These are phyloP conservation scores for Jatropha curcas DNA, from an alignment of 345 rosid genomes.

Conservation along the genomic window DNA sequence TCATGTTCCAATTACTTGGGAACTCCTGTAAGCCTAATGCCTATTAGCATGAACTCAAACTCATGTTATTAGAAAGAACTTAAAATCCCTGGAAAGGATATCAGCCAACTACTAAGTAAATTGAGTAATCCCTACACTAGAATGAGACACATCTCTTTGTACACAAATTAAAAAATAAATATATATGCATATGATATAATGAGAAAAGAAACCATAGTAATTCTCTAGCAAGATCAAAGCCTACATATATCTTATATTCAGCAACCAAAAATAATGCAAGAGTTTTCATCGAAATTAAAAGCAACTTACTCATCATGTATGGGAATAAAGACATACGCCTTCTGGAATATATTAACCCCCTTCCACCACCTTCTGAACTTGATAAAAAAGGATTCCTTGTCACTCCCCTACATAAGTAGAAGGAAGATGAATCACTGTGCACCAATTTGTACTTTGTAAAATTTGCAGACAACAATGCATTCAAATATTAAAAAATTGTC, in stretches of 20 bases:
- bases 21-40: not conserved
- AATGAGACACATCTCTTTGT: not conserved
- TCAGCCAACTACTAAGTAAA: not conserved
- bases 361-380: constrained; percentile 99
- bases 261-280: not conserved
- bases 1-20: not conserved
- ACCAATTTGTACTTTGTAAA: not conserved
- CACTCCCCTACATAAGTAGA: constrained; percentile 29
- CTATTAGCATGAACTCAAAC: not conserved
- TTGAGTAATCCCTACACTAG: not conserved
- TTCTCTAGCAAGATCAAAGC: not conserved
- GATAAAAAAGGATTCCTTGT: constrained; percentile 58
- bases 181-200: not conserved
- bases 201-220: not conserved
- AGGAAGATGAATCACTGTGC: not conserved
- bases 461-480: not conserved
- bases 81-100: not conserved
- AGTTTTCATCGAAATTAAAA: not conserved
- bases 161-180: not conserved
- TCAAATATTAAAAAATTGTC: not conserved
- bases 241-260: not conserved
- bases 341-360: constrained; percentile 78
- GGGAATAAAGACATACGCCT: constrained; percentile 85
- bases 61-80: not conserved
- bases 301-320: constrained; percentile 83